These are phyloP conservation scores for Clarkia xantiana DNA, from an alignment of 345 rosid species.

Conservation along the genomic window DNA sequence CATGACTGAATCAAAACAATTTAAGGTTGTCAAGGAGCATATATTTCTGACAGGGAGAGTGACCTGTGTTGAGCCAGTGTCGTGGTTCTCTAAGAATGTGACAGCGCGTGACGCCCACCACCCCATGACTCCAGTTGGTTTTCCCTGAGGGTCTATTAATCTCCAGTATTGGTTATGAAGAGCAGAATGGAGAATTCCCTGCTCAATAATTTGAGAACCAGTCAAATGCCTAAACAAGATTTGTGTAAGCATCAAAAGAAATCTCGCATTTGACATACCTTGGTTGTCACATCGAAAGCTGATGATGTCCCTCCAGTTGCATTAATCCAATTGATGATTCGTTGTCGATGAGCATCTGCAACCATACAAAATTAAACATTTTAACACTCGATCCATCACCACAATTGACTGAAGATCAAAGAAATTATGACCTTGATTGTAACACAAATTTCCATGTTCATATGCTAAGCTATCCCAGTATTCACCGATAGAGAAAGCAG, in stretches of 20 bases:
- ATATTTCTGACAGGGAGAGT: no score
- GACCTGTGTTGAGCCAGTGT: slow-evolving; percentile 41
- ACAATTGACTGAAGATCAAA: no score
- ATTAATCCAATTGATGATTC: slow-evolving; percentile 40
- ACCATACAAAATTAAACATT: slow-evolving; percentile 2
- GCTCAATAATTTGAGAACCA: no score
- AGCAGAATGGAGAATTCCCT: no score
- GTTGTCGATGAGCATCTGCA: slow-evolving; percentile 35
- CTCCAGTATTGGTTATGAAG: slow-evolving; percentile 26
- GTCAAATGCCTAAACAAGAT: no score
- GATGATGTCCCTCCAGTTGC: slow-evolving; percentile 41
- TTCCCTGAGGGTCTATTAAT: slow-evolving; percentile 35
- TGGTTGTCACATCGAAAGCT: slow-evolving; percentile 47
- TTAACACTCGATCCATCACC: no score
- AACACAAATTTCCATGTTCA: slow-evolving; percentile 32
- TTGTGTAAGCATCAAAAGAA: no score
- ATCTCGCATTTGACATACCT: slow-evolving; percentile 21
- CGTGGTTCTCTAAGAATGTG: slow-evolving; percentile 39
- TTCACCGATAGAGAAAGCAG: slow-evolving; percentile 41
- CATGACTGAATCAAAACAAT: background rate
- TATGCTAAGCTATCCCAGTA: slow-evolving; percentile 41
- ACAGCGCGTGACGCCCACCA: slow-evolving; percentile 48
- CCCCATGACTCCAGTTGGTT: slow-evolving; percentile 43
- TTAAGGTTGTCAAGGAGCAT: no score
- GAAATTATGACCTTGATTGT: slow-evolving; percentile 25